These are phyloP conservation scores for Chaetomiaceae sp. DNA, from an alignment of 2,329 filamentous ascomycete species.

Conservation along the genomic window DNA sequence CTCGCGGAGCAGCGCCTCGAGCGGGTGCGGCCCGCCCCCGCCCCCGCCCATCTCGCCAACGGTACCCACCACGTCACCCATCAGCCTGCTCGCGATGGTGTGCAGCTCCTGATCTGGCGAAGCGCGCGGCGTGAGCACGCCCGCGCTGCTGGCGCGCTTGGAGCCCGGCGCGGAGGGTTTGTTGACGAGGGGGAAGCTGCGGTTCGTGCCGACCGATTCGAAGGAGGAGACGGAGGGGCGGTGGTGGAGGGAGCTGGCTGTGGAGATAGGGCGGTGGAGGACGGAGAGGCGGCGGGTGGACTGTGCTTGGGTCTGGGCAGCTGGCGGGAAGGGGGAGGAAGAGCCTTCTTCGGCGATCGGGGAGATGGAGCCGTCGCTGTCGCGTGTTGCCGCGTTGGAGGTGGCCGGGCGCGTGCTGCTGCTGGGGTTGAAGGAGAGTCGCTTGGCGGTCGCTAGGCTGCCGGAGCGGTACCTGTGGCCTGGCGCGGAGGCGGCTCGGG, in stretches of 20 bases:
- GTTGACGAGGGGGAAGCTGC: slow-evolving; percentile 57
- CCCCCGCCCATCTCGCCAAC: slow-evolving; percentile 27
- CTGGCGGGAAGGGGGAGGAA: slow-evolving; percentile 7
- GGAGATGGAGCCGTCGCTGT: slow-evolving; percentile 22
- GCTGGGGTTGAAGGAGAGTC: slow-evolving; percentile 12
- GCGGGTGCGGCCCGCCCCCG: slow-evolving; percentile 31
- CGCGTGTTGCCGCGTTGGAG: slow-evolving; percentile 13
- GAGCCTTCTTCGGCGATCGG: slow-evolving; percentile 24
- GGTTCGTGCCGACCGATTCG: slow-evolving; percentile 51
- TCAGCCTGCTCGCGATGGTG: slow-evolving; percentile 42
- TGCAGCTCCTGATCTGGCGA: slow-evolving; percentile 45
- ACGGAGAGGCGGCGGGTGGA: slow-evolving; percentile 28
- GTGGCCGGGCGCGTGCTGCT: slow-evolving; percentile 2
- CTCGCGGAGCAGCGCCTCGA: slow-evolving; percentile 44
- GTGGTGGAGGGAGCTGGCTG: slow-evolving; percentile 40
- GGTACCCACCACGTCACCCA: slow-evolving; percentile 42
- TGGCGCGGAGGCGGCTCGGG: slow-evolving; percentile 23
- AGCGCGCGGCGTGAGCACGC: slow-evolving; percentile 41
- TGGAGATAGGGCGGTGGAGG: slow-evolving; percentile 39
- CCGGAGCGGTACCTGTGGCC: slow-evolving; percentile 27
- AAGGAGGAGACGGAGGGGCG: slow-evolving; percentile 53
- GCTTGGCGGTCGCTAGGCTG: slow-evolving; percentile 15
- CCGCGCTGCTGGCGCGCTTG: slow-evolving; percentile 36
- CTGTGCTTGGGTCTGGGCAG: neutral
- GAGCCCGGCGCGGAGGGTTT: slow-evolving; percentile 29